These are phyloP conservation scores for Madurella fahalii DNA, from an alignment of 2,329 filamentous ascomycete genomes.

Conservation along the genomic window DNA sequence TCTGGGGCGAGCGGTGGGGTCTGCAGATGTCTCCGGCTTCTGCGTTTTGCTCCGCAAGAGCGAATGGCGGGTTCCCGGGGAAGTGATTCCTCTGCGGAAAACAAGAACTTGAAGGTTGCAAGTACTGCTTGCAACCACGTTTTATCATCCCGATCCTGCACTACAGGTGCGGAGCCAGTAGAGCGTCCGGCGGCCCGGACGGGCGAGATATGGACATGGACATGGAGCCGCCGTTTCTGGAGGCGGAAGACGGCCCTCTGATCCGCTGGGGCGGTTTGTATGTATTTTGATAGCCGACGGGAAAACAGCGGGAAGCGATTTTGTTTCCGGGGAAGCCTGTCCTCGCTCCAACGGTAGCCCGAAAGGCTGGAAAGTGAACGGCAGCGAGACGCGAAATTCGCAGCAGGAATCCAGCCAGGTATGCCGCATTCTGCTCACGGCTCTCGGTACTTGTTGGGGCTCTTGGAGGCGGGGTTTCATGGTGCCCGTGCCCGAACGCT, in stretches of 20 bases:
- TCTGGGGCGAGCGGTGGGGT: neutral
- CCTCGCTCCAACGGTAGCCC: too few species aligned
- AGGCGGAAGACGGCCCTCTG: constrained; percentile 25
- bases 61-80: neutral
- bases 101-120: neutral
- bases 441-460: too few species aligned
- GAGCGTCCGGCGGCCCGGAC: constrained; percentile 1
- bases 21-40: neutral
- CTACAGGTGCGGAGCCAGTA: constrained; percentile 5
- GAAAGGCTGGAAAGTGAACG: too few species aligned
- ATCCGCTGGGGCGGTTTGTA: constrained; percentile 18
- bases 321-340: neutral
- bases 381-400: too few species aligned
- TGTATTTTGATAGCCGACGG: constrained; percentile 10
- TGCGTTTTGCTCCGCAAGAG: neutral
- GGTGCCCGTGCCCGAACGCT: too few species aligned
- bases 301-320: constrained; percentile 1
- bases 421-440: too few species aligned
- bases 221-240: neutral
- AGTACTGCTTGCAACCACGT: neutral
- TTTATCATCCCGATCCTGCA: constrained; percentile 6
- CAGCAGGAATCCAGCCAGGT: too few species aligned
- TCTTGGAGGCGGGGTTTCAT: too few species aligned
- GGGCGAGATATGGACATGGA: constrained; percentile 1
- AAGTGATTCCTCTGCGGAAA: neutral